Evolutionary conservation across 2,329 filamentous ascomycete species (phyloP).

Genomic region (Pseudodiploospora longispora): DNA sequence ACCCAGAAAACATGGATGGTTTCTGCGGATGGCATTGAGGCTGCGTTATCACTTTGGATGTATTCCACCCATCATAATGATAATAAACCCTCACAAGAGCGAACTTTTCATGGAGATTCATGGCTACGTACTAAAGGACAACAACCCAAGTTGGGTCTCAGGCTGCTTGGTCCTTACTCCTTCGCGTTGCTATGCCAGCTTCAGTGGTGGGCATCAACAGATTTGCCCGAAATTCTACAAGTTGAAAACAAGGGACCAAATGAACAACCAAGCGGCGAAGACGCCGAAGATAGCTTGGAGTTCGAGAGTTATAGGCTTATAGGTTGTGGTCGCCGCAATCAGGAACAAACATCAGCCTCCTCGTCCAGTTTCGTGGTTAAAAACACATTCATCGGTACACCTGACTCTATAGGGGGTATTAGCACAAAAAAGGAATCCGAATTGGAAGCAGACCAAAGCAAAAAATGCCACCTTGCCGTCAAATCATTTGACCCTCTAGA

Average conservation of each 20-base stretch:
- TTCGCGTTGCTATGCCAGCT: background rate
- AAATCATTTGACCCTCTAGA: conserved; percentile 10
- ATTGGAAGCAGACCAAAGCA: too few species aligned
- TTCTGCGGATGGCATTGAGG: conserved; percentile 16
- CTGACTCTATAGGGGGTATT: background rate
- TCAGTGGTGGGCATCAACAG: conserved; percentile 1
- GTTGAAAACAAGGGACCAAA: too few species aligned
- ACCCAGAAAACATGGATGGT: conserved; percentile 12
- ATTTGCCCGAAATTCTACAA: background rate
- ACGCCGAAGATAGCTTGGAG: too few species aligned
- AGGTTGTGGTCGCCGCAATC: background rate
- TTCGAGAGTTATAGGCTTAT: too few species aligned
- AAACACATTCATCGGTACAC: too few species aligned
- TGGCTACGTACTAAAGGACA: conserved; percentile 9
- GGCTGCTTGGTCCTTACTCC: background rate
- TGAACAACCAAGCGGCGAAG: too few species aligned
- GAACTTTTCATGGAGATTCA: conserved; percentile 3
- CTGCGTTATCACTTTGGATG: conserved; percentile 23
- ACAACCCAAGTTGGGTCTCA: background rate
- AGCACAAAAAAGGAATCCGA: too few species aligned
- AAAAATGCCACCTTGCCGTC: too few species aligned
- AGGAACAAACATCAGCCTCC: background rate
- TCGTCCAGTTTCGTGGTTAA: too few species aligned
- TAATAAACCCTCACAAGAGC: background rate
- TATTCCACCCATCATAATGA: conserved; percentile 12